Conservation (phyloP, 257 asterid species). For the Plantago elongata region DNA sequence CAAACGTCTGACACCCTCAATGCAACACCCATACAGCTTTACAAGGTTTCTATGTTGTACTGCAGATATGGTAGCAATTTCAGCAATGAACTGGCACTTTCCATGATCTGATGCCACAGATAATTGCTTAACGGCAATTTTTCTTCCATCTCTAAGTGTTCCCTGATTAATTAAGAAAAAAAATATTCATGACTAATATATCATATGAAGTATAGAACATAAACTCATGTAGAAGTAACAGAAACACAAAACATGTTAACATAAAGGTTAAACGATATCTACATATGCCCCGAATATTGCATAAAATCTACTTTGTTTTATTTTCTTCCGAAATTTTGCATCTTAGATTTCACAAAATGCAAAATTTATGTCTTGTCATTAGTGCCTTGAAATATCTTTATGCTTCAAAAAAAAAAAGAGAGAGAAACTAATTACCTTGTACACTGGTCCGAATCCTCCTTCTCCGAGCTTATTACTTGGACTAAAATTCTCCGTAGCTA, state of each 20-base stretch:
- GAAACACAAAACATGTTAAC: too few species aligned
- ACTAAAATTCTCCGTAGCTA: constrained; percentile 60
- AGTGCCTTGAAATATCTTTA: too few species aligned
- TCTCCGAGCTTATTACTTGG: constrained; percentile 74
- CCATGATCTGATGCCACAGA: constrained; percentile 81
- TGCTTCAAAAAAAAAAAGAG: too few species aligned
- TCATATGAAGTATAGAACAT: too few species aligned
- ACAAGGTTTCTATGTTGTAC: constrained; percentile 92
- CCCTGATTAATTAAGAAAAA: constrained; percentile 33
- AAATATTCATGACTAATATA: too few species aligned
- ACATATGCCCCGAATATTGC: too few species aligned
- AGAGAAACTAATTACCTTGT: constrained; percentile 46
- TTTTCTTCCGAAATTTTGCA: too few species aligned
- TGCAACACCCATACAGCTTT: constrained; percentile 78
- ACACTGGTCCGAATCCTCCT: constrained; percentile 91
- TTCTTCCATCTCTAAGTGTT: constrained; percentile 60
- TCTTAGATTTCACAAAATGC: too few species aligned
- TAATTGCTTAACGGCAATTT: constrained; percentile 67
- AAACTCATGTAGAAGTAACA: too few species aligned
- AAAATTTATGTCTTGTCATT: too few species aligned
- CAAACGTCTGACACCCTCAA: constrained; percentile 65
- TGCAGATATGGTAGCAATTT: constrained; percentile 82
- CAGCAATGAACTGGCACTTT: constrained; percentile 76
- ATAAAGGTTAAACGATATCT: too few species aligned
- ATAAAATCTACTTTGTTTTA: too few species aligned